Evolutionary conservation across 2,329 filamentous ascomycete species (phyloP).

Genomic region (Pyricularia sp.): DNA sequence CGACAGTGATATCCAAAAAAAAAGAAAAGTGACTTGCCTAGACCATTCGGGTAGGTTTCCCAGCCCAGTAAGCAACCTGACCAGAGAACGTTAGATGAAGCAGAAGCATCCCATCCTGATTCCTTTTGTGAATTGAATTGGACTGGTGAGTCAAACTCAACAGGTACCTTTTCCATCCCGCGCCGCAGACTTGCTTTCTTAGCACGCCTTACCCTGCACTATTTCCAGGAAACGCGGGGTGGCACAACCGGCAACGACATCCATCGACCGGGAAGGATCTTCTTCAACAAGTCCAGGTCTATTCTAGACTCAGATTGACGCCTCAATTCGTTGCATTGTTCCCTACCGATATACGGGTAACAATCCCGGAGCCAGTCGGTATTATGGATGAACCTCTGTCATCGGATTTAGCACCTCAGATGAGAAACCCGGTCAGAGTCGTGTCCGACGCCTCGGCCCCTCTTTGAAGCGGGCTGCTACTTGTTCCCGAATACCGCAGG

Average conservation of each 20-base stretch:
- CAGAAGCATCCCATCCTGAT: neutral
- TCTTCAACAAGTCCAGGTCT: neutral
- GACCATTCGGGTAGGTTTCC: neutral
- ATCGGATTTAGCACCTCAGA: neutral
- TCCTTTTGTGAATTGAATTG: too few species aligned
- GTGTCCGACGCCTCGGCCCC: neutral
- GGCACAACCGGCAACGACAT: neutral
- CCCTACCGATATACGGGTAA: neutral
- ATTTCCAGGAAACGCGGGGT: neutral
- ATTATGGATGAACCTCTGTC: neutral
- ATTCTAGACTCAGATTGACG: neutral
- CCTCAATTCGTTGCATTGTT: neutral
- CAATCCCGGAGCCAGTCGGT: neutral
- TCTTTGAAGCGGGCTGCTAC: neutral
- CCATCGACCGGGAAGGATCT: neutral
- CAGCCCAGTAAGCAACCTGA: neutral
- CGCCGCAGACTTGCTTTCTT: neutral
- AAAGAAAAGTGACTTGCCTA: neutral
- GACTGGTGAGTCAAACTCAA: too few species aligned
- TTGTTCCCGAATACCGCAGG: neutral
- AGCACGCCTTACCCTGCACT: neutral
- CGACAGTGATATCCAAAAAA: too few species aligned
- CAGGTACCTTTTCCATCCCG: too few species aligned
- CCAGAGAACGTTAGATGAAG: neutral
- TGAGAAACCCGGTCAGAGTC: neutral